These are phyloP conservation scores for Trichoderma asperelloides DNA, from an alignment of 495 filamentous ascomycete genomes.

Conservation along the genomic window DNA sequence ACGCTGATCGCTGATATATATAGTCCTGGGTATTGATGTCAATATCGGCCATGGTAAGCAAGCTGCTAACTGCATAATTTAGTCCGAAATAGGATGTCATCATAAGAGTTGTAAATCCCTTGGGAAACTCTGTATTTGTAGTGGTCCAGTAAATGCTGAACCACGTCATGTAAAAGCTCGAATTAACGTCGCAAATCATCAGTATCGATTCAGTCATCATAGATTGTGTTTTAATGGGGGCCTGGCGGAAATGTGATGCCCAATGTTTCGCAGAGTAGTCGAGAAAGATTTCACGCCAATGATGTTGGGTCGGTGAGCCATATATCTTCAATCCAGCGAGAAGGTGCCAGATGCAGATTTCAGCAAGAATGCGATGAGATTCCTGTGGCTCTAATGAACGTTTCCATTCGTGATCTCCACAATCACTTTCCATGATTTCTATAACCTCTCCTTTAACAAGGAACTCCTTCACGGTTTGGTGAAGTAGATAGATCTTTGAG, in stretches of 20 bases:
- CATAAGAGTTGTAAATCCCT: not conserved
- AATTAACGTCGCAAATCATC: not conserved
- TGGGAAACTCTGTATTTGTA: not conserved
- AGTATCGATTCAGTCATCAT: not conserved
- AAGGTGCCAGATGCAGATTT: constrained; percentile 9
- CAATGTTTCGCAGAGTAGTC: constrained; percentile 27
- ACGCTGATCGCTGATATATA: constrained; percentile 15
- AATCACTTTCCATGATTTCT: constrained; percentile 1
- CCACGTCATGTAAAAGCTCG: not conserved
- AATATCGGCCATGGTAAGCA: not conserved
- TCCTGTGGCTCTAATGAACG: too few relatives aligned
- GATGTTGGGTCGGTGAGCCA: not conserved
- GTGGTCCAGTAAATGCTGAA: not conserved
- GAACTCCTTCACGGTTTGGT: constrained; percentile 24
- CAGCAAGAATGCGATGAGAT: too few relatives aligned
- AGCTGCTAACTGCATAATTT: not conserved
- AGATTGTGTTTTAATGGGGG: not conserved
- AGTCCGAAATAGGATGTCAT: constrained; percentile 4
- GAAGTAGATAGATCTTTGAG: constrained; percentile 21
- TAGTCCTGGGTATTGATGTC: not conserved
- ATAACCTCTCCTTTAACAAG: not conserved
- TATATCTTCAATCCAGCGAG: not conserved
- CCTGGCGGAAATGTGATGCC: constrained; percentile 20
- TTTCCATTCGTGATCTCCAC: constrained; percentile 15
- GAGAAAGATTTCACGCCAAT: constrained; percentile 16